phyloP scores from a whole-genome alignment of 2,329 filamentous ascomycete genomes.

The Fusarium annulatum region DNA sequence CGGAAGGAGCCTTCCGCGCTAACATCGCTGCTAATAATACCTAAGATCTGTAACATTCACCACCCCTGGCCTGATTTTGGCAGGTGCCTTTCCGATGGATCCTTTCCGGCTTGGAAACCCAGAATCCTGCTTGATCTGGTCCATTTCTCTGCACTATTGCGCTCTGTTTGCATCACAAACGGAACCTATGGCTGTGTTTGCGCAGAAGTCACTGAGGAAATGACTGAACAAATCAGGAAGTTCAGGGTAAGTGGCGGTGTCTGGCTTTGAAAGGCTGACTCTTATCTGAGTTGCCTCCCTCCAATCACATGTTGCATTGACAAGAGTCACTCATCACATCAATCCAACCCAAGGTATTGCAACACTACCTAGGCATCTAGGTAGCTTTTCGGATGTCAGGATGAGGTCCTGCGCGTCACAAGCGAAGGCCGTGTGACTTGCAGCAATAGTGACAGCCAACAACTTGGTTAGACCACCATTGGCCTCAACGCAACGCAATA shows the following conservation, averaged over 20 bases:
- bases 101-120: neutral
- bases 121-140: neutral
- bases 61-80: neutral
- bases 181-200: neutral
- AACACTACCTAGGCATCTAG: neutral
- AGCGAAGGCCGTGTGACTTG: slow-evolving; percentile 32
- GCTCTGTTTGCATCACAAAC: neutral
- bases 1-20: neutral
- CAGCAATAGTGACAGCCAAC: slow-evolving; percentile 1
- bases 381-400: neutral
- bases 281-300: neutral
- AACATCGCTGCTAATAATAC: neutral
- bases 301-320: neutral
- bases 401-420: slow-evolving; percentile 31
- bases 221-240: slow-evolving; percentile 12
- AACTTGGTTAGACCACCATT: neutral
- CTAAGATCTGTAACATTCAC: neutral
- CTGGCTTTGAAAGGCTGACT: neutral
- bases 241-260: neutral
- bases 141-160: neutral
- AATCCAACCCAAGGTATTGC: neutral
- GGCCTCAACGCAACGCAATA: neutral
- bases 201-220: slow-evolving; percentile 8
- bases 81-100: neutral
- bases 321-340: slow-evolving; percentile 5